These are phyloP conservation scores for Peniophora sp. DNA, from an alignment of 1,284 basidiomycete species.

Conservation along the genomic window DNA sequence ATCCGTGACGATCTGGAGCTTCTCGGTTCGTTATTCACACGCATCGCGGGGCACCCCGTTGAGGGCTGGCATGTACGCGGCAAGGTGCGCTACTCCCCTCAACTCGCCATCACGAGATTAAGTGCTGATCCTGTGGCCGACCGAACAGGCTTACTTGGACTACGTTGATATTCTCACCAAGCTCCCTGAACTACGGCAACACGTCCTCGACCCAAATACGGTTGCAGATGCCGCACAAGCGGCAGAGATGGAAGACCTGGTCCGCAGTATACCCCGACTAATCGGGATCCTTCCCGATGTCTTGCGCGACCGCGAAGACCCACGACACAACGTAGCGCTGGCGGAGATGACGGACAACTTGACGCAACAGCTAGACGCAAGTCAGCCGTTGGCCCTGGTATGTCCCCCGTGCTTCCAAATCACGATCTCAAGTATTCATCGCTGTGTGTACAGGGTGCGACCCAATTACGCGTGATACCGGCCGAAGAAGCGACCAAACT, in stretches of 20 bases:
- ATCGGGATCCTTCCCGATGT: constrained; percentile 68
- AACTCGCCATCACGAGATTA: too few relatives aligned
- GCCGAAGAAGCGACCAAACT: constrained; percentile 42
- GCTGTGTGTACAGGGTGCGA: constrained; percentile 21
- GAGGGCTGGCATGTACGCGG: constrained; percentile 75
- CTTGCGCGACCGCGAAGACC: constrained; percentile 45
- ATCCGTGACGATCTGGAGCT: constrained; percentile 73
- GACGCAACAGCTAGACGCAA: constrained; percentile 50
- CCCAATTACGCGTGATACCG: constrained; percentile 31
- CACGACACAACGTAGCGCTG: constrained; percentile 59
- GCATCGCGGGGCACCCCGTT: constrained; percentile 57
- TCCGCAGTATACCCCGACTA: constrained; percentile 55
- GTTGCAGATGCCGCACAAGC: constrained; percentile 38
- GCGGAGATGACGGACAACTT: constrained; percentile 67
- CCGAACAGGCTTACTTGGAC: constrained; percentile 58
- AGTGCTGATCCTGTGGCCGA: too few relatives aligned
- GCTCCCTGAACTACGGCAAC: constrained; percentile 48
- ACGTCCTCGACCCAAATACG: constrained; percentile 32
- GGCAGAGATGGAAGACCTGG: constrained; percentile 53
- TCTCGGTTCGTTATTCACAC: constrained; percentile 66
- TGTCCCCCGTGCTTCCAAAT: constrained; percentile 20
- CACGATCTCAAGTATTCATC: background rate
- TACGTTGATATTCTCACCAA: constrained; percentile 59
- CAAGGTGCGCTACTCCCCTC: constrained; percentile 43
- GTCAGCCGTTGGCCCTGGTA: constrained; percentile 55